Conservation (phyloP, 257 asterid species). For the Paraleonurus japonicus region DNA sequence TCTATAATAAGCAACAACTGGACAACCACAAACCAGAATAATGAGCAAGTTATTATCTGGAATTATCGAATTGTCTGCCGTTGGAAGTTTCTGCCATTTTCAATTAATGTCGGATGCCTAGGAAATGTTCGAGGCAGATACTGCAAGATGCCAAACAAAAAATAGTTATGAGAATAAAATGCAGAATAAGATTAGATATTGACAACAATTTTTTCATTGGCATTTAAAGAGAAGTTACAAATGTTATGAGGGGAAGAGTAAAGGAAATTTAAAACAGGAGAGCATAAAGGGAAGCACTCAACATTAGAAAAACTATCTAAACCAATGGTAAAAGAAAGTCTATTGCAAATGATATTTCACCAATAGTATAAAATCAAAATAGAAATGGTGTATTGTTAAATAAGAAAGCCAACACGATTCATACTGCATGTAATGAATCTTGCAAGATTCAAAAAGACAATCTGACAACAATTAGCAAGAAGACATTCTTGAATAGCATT, state of each 20-base stretch:
- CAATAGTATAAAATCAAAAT: slow-evolving; percentile 18
- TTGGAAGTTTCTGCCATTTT: slow-evolving; percentile 73
- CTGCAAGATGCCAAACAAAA: slow-evolving; percentile 43
- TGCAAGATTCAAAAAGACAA: slow-evolving; percentile 28
- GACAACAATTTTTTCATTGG: slow-evolving; percentile 7
- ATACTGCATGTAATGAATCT: slow-evolving; percentile 13
- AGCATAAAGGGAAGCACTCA: background rate
- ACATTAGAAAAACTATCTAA: slow-evolving; percentile 10
- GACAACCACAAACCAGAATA: background rate
- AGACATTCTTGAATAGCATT: slow-evolving; percentile 53
- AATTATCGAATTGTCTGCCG: slow-evolving; percentile 47
- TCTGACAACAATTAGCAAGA: slow-evolving; percentile 35
- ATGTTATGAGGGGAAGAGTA: background rate
- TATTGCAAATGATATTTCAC: slow-evolving; percentile 15
- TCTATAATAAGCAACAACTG: background rate
- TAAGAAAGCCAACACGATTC: slow-evolving; percentile 3
- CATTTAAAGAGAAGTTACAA: slow-evolving; percentile 6
- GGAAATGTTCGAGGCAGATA: slow-evolving; percentile 96
- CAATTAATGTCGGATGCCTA: slow-evolving; percentile 89
- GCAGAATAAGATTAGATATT: slow-evolving; percentile 17
- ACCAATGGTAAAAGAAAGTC: slow-evolving; percentile 25
- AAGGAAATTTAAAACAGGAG: slow-evolving; percentile 7
- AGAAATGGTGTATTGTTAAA: slow-evolving; percentile 9
- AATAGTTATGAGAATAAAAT: slow-evolving; percentile 26
- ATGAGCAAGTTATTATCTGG: background rate